A percentile compares a stretch with the other conserved stretches of the same genome.
Evolutionary conservation across 768 basidiomycete species (phyloP).

Genomic region (Mycena filopes): DNA sequence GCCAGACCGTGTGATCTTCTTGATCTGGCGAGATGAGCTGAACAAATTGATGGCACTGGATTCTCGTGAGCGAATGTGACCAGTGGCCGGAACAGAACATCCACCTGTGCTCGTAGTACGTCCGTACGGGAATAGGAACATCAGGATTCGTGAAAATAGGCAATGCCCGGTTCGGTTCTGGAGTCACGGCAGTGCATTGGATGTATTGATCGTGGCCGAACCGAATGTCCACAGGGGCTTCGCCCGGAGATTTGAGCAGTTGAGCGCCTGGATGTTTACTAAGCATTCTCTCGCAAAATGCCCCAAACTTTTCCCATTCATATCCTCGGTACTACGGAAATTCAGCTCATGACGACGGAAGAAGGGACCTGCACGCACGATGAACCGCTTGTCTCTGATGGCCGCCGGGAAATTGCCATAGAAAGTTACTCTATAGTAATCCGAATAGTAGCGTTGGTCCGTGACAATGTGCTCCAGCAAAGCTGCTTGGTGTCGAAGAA

Average conservation of each 20-base stretch:
- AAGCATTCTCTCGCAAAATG: slow-evolving; percentile 91
- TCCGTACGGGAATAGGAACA: slow-evolving; percentile 80
- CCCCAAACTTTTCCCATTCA: slow-evolving; percentile 93
- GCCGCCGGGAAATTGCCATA: slow-evolving; percentile 92
- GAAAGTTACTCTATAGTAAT: slow-evolving; percentile 94
- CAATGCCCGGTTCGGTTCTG: slow-evolving; percentile 82
- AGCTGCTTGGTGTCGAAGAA: slow-evolving; percentile 87
- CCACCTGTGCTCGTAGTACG: slow-evolving; percentile 90
- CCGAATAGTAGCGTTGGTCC: slow-evolving; percentile 87
- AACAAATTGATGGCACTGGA: slow-evolving; percentile 85
- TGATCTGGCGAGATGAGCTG: slow-evolving; percentile 76
- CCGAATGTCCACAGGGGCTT: slow-evolving; percentile 84
- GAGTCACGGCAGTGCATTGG: slow-evolving; percentile 86
- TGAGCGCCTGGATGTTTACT: slow-evolving; percentile 90
- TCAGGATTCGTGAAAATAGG: slow-evolving; percentile 89
- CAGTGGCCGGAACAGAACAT: slow-evolving; percentile 10
- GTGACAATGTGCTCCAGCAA: slow-evolving; percentile 87
- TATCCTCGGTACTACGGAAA: slow-evolving; percentile 84
- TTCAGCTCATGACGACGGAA: slow-evolving; percentile 13
- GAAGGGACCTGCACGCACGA: slow-evolving; percentile 59
- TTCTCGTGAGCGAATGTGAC: not conserved
- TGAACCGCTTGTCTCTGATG: slow-evolving; percentile 89
- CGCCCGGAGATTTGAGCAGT: slow-evolving; percentile 75
- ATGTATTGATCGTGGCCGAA: slow-evolving; percentile 86
- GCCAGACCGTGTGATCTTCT: slow-evolving; percentile 71